Conservation (phyloP, 176 grass and related monocot species). For the Oryza glaberrima region DNA sequence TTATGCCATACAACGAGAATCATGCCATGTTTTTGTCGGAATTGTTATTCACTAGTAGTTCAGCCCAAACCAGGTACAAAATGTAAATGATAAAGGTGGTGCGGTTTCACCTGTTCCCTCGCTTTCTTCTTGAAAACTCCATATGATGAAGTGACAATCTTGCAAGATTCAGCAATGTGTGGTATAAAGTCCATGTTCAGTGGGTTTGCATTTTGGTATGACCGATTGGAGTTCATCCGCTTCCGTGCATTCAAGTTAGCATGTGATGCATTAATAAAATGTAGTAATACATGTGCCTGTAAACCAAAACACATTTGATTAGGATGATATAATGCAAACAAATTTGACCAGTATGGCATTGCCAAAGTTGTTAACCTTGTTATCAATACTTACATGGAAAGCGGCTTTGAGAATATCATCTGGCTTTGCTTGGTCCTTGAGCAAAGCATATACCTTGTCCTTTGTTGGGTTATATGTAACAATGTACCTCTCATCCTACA, state of each 20-base stretch:
- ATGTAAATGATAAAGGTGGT: neutral
- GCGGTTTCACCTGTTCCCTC: slow-evolving; percentile 74
- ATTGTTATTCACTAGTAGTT: neutral
- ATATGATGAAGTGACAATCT: slow-evolving; percentile 87
- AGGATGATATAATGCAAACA: slow-evolving; percentile 29
- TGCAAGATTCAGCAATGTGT: slow-evolving; percentile 93
- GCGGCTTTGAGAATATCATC: slow-evolving; percentile 97
- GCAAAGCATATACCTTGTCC: slow-evolving; percentile 96
- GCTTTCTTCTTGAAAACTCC: slow-evolving; percentile 89
- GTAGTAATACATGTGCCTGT: slow-evolving; percentile 91
- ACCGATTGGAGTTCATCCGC: slow-evolving; percentile 51
- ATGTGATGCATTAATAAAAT: slow-evolving; percentile 87
- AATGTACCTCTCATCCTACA: slow-evolving; percentile 90
- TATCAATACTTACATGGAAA: slow-evolving; percentile 76
- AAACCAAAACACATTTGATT: slow-evolving; percentile 5
- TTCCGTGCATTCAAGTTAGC: slow-evolving; percentile 59
- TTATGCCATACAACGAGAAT: neutral
- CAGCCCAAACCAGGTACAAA: neutral
- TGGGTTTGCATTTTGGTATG: slow-evolving; percentile 42
- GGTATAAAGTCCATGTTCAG: slow-evolving; percentile 71
- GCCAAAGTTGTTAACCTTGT: neutral
- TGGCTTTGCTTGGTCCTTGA: slow-evolving; percentile 97
- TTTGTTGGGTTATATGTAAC: slow-evolving; percentile 94
- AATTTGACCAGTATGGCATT: slow-evolving; percentile 4
- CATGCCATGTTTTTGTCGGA: neutral